Conservation (phyloP, 2,329 filamentous ascomycete species). For the Apiospora malaysiana region DNA sequence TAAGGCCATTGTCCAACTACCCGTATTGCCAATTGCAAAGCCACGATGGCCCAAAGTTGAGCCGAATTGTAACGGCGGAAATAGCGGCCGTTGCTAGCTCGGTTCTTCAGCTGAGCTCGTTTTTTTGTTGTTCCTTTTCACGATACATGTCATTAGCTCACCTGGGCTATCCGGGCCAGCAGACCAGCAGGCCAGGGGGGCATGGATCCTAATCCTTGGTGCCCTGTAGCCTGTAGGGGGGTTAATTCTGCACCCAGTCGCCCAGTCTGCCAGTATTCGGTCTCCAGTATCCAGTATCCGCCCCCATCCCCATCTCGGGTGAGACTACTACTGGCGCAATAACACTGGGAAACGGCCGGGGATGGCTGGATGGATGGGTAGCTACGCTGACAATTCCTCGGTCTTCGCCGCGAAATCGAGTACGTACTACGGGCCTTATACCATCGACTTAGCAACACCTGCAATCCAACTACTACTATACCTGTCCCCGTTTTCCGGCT, state of each 20-base stretch:
- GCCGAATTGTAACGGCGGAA: not conserved
- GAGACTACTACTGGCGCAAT: not conserved
- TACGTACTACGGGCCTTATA: not conserved
- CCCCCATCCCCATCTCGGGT: conserved; percentile 7
- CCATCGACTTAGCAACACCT: not conserved
- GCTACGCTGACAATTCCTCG: not conserved
- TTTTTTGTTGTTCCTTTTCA: not conserved
- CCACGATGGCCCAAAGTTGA: not conserved
- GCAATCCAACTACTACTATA: not conserved
- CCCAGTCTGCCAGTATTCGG: not conserved
- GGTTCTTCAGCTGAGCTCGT: conserved; percentile 3
- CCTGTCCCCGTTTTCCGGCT: not conserved
- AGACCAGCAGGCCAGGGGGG: not conserved
- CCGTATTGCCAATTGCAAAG: not conserved
- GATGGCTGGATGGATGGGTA: not conserved
- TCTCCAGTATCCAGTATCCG: not conserved
- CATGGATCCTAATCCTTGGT: conserved; percentile 12
- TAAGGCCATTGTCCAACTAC: not conserved
- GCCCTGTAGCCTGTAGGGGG: not conserved
- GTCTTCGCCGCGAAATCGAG: not conserved
- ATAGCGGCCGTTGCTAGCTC: conserved; percentile 8
- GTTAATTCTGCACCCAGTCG: not conserved
- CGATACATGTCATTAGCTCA: not conserved
- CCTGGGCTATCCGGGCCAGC: not conserved
- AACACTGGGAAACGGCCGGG: not conserved